Base-by-base conservation (phyloP, 108 stramenopile genomes). In the Aurantiochytrium sp. region DNA sequence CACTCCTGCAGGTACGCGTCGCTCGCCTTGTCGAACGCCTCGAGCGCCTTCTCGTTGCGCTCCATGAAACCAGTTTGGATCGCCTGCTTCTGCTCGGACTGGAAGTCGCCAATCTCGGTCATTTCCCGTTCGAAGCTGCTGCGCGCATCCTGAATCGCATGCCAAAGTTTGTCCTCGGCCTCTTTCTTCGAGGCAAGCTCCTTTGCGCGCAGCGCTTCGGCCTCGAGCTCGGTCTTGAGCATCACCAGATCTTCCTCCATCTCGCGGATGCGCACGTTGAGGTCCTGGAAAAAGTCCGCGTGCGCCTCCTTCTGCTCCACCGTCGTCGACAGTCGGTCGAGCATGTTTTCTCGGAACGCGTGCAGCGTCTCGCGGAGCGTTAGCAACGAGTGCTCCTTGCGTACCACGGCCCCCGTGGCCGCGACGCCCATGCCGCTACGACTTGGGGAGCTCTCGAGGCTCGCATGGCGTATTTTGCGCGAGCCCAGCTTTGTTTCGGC, bases 251-350 rank as follows among this genome's bases (percentile, higher is more conserved):
- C 73, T 17, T 48, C 73, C 24, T 81, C 73, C 73, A 48, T 41
- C 39, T 81, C 42, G 50, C 45, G 39, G 24, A 81, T 81, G 30
- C 73, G 73, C 0, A 81, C 73, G 12, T 81, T 81, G 12, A 81
- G 39, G 17, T 81, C 73, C 12, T 81, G 39, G 45, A 48, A 81
- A 2, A 81, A 81, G n/a, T 81, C 73, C 12, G 39, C 45, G 1
- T 48, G 73, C 45, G 73, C 39, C 17, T 81, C 42, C 27, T 48
- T 81, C 32, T 81, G 73, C 73, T 81, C 73, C 36, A 81, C 73
- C 6, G 73, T 81, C 0, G 73, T 81, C 32, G 73, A 81, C 42
- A 81, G 24, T 1, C 32, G 39, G 27, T 81, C 73, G 2, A 48
- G 59, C 1, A 65, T 65, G 3, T 65, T 65, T 65, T 65, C 24